A percentile compares a stretch with the other conserved stretches of the same genome.
Conservation (phyloP, 257 asterid genomes). For the Ajuga chamaepitys region DNA sequence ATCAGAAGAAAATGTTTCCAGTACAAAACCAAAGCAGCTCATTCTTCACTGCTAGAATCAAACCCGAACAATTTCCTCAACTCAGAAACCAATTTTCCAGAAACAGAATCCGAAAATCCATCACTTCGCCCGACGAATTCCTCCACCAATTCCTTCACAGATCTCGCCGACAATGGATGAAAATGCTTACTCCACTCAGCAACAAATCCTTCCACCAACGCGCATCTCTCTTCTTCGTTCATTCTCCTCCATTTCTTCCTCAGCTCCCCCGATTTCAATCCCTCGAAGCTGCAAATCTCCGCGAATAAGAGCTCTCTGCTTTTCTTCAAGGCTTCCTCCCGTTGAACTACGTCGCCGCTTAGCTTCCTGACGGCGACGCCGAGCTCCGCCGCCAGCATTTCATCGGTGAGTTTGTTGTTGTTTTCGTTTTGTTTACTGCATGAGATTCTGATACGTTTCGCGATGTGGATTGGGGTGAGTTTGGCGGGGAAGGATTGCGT, state of each 20-base stretch:
- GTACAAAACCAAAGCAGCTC: not conserved
- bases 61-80: slow-evolving; percentile 46
- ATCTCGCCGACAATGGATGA: slow-evolving; percentile 69
- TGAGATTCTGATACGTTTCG: slow-evolving; percentile 29
- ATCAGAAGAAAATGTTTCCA: too few species aligned
- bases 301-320: slow-evolving; percentile 61
- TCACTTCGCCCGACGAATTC: slow-evolving; percentile 31
- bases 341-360: slow-evolving; percentile 26
- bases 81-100: slow-evolving; percentile 26
- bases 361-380: slow-evolving; percentile 34
- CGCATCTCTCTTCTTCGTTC: slow-evolving; percentile 52
- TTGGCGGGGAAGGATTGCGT: slow-evolving; percentile 12
- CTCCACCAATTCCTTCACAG: slow-evolving; percentile 61
- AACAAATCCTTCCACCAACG: slow-evolving; percentile 45
- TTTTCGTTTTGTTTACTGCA: slow-evolving; percentile 37
- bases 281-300: slow-evolving; percentile 46
- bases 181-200: slow-evolving; percentile 60
- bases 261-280: slow-evolving; percentile 47
- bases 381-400: slow-evolving; percentile 41
- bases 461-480: slow-evolving; percentile 8
- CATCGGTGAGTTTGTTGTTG: slow-evolving; percentile 21
- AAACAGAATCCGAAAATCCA: slow-evolving; percentile 12
- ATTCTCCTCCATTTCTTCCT: slow-evolving; percentile 50
- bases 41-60: slow-evolving; percentile 14
- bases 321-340: slow-evolving; percentile 58